A percentile compares a stretch with the other conserved stretches of the same genome.
These are phyloP conservation scores for Xerocomus potaroensis DNA, from an alignment of 768 basidiomycete species.

Conservation along the genomic window DNA sequence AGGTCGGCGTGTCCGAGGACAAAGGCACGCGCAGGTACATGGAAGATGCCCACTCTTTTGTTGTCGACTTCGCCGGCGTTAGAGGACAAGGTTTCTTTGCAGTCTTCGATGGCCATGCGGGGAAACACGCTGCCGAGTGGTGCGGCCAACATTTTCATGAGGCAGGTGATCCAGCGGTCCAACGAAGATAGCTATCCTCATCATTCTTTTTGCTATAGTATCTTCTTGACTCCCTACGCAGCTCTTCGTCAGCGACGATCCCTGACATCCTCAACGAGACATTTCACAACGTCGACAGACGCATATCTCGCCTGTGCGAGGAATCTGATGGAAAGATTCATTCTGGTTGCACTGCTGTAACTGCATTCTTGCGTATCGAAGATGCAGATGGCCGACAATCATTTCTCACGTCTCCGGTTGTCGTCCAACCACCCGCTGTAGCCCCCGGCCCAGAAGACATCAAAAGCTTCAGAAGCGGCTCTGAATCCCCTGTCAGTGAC, in stretches of 20 bases:
- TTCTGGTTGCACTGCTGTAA: conserved; percentile 96
- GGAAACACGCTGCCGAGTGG: conserved; percentile 99
- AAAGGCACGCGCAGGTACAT: conserved; percentile 88
- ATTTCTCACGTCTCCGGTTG: conserved; percentile 43
- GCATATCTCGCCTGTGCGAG: conserved; percentile 79
- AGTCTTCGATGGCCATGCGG: conserved; percentile 97
- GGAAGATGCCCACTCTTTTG: conserved; percentile 97
- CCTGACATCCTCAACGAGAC: conserved; percentile 91
- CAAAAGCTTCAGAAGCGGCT: conserved; percentile 32
- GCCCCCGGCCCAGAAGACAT: conserved; percentile 31
- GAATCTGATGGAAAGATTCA: conserved; percentile 90
- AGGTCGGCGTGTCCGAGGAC: conserved; percentile 71
- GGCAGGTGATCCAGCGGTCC: conserved; percentile 36
- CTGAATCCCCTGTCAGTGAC: conserved; percentile 44
- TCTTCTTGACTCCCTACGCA: conserved; percentile 66
- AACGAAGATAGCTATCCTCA: conserved; percentile 4
- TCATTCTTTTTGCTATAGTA: conserved; percentile 34
- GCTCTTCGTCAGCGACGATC: conserved; percentile 53
- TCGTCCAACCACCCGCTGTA: conserved; percentile 27
- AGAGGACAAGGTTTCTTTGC: conserved; percentile 98
- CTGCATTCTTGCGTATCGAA: conserved; percentile 91
- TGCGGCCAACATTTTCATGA: conserved; percentile 96
- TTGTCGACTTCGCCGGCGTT: conserved; percentile 88
- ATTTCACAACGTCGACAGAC: conserved; percentile 87
- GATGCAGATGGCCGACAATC: conserved; percentile 70